Evolutionary conservation across 805 yeast species (phyloP).

Genomic region (Monosporozyma siamensis): DNA sequence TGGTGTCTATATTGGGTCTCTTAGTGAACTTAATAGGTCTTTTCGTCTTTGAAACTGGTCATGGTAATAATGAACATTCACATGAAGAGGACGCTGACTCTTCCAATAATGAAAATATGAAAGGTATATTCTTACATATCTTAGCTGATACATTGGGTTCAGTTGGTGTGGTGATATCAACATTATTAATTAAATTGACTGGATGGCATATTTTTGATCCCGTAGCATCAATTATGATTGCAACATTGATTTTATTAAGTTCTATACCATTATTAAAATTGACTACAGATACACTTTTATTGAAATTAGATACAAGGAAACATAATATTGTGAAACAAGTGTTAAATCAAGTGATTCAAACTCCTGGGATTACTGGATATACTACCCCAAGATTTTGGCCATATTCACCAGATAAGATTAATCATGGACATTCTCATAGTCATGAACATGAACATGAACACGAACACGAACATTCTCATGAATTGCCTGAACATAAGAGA

Average conservation of each 20-base stretch:
- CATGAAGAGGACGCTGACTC: conserved; percentile 13
- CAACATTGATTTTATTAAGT: conserved; percentile 65
- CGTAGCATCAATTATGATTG: conserved; percentile 80
- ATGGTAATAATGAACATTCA: conserved; percentile 21
- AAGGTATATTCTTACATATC: conserved; percentile 88
- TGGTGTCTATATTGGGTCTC: conserved; percentile 79
- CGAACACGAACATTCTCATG: conserved; percentile 34
- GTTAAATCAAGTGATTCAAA: conserved; percentile 54
- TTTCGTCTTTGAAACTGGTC: conserved; percentile 84
- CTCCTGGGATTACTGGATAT: conserved; percentile 77
- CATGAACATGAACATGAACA: conserved; percentile 19
- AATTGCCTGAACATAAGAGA: conserved; percentile 14
- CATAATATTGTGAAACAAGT: conserved; percentile 57
- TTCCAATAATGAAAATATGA: conserved; percentile 57
- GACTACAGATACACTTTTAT: conserved; percentile 62
- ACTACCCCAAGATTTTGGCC: conserved; percentile 94
- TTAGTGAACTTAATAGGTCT: conserved; percentile 87
- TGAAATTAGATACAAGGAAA: conserved; percentile 49
- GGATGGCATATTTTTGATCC: conserved; percentile 79
- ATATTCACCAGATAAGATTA: conserved; percentile 23
- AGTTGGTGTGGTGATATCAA: conserved; percentile 91
- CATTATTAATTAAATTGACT: conserved; percentile 62
- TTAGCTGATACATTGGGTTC: conserved; percentile 95
- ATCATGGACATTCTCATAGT: conserved; percentile 24
- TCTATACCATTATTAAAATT: conserved; percentile 79